phyloP scores from a whole-genome alignment of 2,329 filamentous ascomycete genomes.

The Monilinia fructicola region DNA sequence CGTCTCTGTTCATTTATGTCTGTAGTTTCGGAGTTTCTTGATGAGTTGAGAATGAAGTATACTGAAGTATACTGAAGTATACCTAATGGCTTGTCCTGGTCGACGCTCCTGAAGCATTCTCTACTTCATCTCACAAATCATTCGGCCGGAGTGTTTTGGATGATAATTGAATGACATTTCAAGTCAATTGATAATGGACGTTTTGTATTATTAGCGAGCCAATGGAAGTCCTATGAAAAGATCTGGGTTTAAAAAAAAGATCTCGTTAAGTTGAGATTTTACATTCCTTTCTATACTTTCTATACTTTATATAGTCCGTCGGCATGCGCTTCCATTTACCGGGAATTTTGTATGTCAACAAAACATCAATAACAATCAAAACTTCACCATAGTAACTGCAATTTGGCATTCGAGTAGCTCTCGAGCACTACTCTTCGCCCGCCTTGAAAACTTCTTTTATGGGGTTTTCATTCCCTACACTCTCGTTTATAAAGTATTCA shows the following conservation, averaged over 20 bases:
- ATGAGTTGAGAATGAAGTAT: not conserved
- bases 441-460: not conserved
- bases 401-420: not conserved
- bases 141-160: not conserved
- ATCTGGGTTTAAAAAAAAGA: not conserved
- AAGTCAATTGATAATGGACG: not conserved
- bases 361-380: conserved; percentile 21
- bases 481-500: not conserved
- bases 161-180: not conserved
- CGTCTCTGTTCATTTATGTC: not conserved
- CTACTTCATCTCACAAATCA: not conserved
- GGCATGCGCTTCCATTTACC: conserved; percentile 7
- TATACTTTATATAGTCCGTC: not conserved
- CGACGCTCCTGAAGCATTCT: not conserved
- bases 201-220: not conserved
- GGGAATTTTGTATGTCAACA: conserved; percentile 23
- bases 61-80: not conserved
- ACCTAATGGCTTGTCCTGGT: too few species aligned
- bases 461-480: not conserved
- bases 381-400: conserved; percentile 3
- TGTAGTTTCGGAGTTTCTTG: not conserved
- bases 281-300: conserved; percentile 14
- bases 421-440: not conserved
- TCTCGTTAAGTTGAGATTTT: conserved; percentile 9
- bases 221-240: not conserved